phyloP scores from a whole-genome alignment of 768 basidiomycete species.

The Amanita jacksonii region DNA sequence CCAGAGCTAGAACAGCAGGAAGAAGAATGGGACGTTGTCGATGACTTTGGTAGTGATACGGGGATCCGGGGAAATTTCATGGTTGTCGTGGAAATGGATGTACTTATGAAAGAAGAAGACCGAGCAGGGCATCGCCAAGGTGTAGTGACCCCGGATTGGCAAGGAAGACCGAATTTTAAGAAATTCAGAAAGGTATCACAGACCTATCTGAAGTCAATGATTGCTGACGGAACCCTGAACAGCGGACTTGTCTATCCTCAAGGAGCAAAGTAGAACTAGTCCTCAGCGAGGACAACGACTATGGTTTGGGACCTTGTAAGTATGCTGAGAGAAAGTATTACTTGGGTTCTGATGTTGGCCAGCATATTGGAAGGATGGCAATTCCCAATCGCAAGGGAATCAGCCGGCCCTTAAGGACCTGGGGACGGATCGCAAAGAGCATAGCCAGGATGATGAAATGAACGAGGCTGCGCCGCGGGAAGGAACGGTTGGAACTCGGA shows the following conservation, averaged over 20 bases:
- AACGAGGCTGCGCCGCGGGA: conserved; percentile 2
- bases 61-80: conserved; percentile 70
- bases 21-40: conserved; percentile 48
- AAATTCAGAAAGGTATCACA: conserved; percentile 61
- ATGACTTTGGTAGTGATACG: conserved; percentile 55
- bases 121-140: conserved; percentile 9
- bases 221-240: neutral
- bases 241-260: conserved; percentile 21
- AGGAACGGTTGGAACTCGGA: neutral
- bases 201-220: neutral
- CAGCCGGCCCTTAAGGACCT: conserved; percentile 12
- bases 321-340: neutral
- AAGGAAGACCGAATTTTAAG: conserved; percentile 58
- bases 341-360: neutral
- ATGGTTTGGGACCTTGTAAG: conserved; percentile 44
- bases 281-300: conserved; percentile 40
- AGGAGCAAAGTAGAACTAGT: conserved; percentile 41
- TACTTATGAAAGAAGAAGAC: conserved; percentile 29
- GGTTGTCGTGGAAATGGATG: conserved; percentile 62
- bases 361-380: conserved; percentile 51
- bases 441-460: conserved; percentile 32
- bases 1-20: conserved; percentile 43
- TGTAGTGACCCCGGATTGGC: conserved; percentile 28
- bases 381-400: conserved; percentile 16
- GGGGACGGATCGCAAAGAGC: conserved; percentile 17